A percentile compares a stretch with the other conserved stretches of the same genome.
These are phyloP conservation scores for Talaromyces sp. DNA, from an alignment of 2,329 filamentous ascomycete genomes.

Conservation along the genomic window DNA sequence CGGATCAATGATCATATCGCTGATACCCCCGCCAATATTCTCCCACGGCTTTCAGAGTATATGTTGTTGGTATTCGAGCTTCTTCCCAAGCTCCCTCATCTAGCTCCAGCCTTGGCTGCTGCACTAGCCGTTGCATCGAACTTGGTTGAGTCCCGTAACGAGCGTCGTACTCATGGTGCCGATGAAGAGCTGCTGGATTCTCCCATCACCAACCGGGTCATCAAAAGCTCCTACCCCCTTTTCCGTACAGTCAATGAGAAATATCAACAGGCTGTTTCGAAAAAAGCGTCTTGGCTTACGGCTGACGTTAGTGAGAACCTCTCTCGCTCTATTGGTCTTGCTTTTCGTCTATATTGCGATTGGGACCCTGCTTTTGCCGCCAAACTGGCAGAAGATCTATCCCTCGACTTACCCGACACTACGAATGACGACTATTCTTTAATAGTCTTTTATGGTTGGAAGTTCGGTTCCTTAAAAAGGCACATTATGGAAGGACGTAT, in stretches of 20 bases:
- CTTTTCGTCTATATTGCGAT: slow-evolving; percentile 26
- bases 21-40: slow-evolving; percentile 20
- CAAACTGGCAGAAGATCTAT: slow-evolving; percentile 31
- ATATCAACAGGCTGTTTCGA: slow-evolving; percentile 36
- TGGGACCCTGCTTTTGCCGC: slow-evolving; percentile 27
- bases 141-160: slow-evolving; percentile 26
- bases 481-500: slow-evolving; percentile 81
- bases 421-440: slow-evolving; percentile 22
- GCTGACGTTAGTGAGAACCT: slow-evolving; percentile 36
- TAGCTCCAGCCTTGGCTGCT: slow-evolving; percentile 19
- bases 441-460: slow-evolving; percentile 54
- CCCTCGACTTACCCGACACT: slow-evolving; percentile 28
- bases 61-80: slow-evolving; percentile 22
- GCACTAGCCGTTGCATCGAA: slow-evolving; percentile 22
- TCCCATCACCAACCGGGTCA: slow-evolving; percentile 13
- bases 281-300: slow-evolving; percentile 38
- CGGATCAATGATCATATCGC: slow-evolving; percentile 25
- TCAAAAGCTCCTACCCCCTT: slow-evolving; percentile 23
- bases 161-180: slow-evolving; percentile 19
- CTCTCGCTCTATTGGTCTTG: slow-evolving; percentile 26
- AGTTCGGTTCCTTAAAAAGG: slow-evolving; percentile 62
- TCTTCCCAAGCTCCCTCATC: slow-evolving; percentile 24
- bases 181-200: slow-evolving; percentile 19
- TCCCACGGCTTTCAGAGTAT: slow-evolving; percentile 26
- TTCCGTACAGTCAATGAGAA: slow-evolving; percentile 28